Conservation (phyloP, 2,329 filamentous ascomycete genomes). For the Cytospora schulzeri region DNA sequence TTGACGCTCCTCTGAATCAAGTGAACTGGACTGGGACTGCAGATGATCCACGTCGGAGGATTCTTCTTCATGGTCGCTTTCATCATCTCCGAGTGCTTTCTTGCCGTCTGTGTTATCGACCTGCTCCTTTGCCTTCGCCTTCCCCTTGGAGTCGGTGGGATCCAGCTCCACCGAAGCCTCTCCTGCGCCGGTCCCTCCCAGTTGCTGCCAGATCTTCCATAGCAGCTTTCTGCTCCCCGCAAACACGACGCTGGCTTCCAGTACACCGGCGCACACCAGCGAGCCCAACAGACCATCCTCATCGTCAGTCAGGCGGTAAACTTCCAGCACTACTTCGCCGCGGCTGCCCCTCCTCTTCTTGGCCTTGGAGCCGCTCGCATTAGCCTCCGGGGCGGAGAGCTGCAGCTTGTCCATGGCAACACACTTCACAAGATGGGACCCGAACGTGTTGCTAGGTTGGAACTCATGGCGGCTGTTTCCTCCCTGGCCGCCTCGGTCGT, state of each 20-base stretch:
- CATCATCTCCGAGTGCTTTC: background rate
- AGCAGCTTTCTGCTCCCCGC: slow-evolving; percentile 30
- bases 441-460: slow-evolving; percentile 30
- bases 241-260: slow-evolving; percentile 30
- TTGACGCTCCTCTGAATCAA: slow-evolving; percentile 23
- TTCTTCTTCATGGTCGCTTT: slow-evolving; percentile 1
- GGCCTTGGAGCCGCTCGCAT: slow-evolving; percentile 7
- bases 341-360: slow-evolving; percentile 10
- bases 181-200: slow-evolving; percentile 11
- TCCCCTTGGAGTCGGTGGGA: background rate
- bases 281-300: slow-evolving; percentile 31
- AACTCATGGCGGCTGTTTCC: slow-evolving; percentile 28
- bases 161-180: slow-evolving; percentile 1
- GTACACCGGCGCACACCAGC: slow-evolving; percentile 14
- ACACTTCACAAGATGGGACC: slow-evolving; percentile 30
- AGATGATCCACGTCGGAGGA: slow-evolving; percentile 11
- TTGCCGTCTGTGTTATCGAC: slow-evolving; percentile 3
- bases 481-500: slow-evolving; percentile 23
- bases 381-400: background rate
- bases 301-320: slow-evolving; percentile 30
- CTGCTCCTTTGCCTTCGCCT: background rate
- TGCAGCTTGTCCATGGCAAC: slow-evolving; percentile 20
- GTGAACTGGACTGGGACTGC: slow-evolving; percentile 9
- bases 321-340: slow-evolving; percentile 27
- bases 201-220: slow-evolving; percentile 18